phyloP scores from a whole-genome alignment of 495 filamentous ascomycete genomes.

The Neurospora africana region DNA sequence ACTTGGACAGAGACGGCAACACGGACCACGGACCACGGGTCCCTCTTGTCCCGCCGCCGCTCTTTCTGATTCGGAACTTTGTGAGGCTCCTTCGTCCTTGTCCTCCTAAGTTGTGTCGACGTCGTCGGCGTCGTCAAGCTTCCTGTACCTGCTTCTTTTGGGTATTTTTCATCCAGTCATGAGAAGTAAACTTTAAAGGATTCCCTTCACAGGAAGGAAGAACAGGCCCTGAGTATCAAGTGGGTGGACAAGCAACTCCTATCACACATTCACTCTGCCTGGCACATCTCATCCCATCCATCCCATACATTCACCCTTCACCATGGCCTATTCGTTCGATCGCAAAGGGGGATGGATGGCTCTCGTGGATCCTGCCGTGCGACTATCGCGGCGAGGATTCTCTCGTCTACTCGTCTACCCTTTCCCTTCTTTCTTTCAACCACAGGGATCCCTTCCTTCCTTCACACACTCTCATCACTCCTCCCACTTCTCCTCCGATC shows the following conservation, averaged over 20 bases:
- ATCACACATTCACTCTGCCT: neutral
- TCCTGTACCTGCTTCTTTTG: neutral
- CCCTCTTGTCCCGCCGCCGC: neutral
- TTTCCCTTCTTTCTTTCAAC: neutral
- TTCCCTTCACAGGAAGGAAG: neutral
- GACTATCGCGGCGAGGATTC: neutral
- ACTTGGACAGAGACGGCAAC: neutral
- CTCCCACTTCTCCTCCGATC: neutral
- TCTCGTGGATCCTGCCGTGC: neutral
- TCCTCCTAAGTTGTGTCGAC: neutral
- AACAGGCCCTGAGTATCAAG: neutral
- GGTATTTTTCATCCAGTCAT: neutral
- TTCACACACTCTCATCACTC: neutral
- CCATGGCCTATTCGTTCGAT: neutral
- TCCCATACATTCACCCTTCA: neutral
- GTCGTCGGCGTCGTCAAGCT: neutral
- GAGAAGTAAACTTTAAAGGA: neutral
- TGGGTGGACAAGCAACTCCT: neutral
- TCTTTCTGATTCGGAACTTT: neutral
- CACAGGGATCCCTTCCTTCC: neutral
- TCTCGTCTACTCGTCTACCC: neutral
- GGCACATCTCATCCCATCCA: neutral
- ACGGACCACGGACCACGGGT: neutral
- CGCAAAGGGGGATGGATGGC: neutral
- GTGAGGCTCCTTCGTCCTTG: neutral